Evolutionary conservation across 2,329 filamentous ascomycete species (phyloP).

Genomic region (Pseudogymnoascus sp.): DNA sequence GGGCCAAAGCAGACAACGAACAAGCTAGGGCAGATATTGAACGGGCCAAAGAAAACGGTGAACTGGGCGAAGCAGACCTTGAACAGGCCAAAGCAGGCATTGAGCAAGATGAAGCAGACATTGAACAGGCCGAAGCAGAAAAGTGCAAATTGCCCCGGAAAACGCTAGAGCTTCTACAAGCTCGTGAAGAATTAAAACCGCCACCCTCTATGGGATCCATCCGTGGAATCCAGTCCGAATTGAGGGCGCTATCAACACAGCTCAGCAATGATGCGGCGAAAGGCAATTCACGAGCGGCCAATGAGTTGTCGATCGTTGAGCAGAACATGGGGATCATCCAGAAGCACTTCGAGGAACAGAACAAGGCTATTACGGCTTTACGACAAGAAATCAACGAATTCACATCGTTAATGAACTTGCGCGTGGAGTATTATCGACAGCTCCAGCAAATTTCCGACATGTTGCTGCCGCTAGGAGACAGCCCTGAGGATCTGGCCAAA

Average conservation of each 20-base stretch:
- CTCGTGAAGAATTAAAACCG: slow-evolving; percentile 43
- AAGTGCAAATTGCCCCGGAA: slow-evolving; percentile 66
- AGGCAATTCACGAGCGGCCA: slow-evolving; percentile 46
- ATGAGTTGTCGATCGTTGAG: slow-evolving; percentile 60
- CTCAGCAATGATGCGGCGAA: slow-evolving; percentile 51
- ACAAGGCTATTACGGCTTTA: slow-evolving; percentile 40
- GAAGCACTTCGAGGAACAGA: slow-evolving; percentile 43
- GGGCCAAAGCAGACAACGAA: neutral
- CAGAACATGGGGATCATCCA: slow-evolving; percentile 56
- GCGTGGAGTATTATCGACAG: slow-evolving; percentile 84
- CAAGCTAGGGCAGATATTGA: neutral
- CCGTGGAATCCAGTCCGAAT: slow-evolving; percentile 60
- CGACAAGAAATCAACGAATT: slow-evolving; percentile 72
- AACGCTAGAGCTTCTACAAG: slow-evolving; percentile 44
- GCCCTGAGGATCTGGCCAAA: slow-evolving; percentile 34
- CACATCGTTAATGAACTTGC: slow-evolving; percentile 70
- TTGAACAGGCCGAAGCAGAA: slow-evolving; percentile 18
- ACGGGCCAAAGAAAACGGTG: slow-evolving; percentile 45
- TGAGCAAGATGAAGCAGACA: slow-evolving; percentile 44
- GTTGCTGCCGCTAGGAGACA: slow-evolving; percentile 54
- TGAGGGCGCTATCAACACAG: slow-evolving; percentile 55
- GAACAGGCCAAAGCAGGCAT: neutral
- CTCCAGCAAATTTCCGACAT: slow-evolving; percentile 87
- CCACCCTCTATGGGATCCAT: slow-evolving; percentile 53
- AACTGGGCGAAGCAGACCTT: neutral